A percentile compares a stretch with the other conserved stretches of the same genome.
Evolutionary conservation across 2,329 filamentous ascomycete genomes (phyloP).

Genomic region (Knufia petricola): DNA sequence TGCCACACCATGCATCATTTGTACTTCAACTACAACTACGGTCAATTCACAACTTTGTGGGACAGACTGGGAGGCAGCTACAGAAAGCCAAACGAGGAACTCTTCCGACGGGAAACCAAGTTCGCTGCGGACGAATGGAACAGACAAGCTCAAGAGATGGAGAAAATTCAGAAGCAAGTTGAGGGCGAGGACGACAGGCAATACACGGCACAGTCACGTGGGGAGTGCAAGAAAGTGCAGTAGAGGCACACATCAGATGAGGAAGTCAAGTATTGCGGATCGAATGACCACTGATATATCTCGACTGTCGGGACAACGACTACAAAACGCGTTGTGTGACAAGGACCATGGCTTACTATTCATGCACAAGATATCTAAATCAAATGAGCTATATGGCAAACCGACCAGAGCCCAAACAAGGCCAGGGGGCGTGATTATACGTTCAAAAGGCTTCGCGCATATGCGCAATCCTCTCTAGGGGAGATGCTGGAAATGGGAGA

Average conservation of each 20-base stretch:
- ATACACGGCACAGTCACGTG: slow-evolving; percentile 27
- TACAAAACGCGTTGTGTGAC: too few species aligned
- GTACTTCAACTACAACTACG: slow-evolving; percentile 65
- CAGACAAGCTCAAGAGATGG: slow-evolving; percentile 65
- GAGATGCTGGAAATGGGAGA: too few species aligned
- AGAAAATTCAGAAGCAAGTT: slow-evolving; percentile 65
- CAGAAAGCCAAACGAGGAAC: slow-evolving; percentile 70
- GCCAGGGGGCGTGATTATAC: too few species aligned
- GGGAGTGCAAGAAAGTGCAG: slow-evolving; percentile 14
- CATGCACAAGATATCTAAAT: too few species aligned
- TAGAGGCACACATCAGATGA: slow-evolving; percentile 4
- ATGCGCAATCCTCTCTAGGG: too few species aligned
- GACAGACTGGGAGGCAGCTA: slow-evolving; percentile 82
- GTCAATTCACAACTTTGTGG: slow-evolving; percentile 88
- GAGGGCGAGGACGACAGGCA: slow-evolving; percentile 46
- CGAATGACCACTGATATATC: too few species aligned
- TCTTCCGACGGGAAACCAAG: slow-evolving; percentile 77
- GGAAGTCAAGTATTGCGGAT: too few species aligned
- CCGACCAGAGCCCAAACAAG: too few species aligned
- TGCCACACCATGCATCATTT: slow-evolving; percentile 90
- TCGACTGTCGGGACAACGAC: too few species aligned
- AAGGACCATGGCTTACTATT: too few species aligned
- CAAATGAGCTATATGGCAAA: too few species aligned
- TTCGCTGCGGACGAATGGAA: slow-evolving; percentile 74
- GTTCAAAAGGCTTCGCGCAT: too few species aligned